Conservation (phyloP, 306 rosid genomes). For the Castanea mollissima region DNA sequence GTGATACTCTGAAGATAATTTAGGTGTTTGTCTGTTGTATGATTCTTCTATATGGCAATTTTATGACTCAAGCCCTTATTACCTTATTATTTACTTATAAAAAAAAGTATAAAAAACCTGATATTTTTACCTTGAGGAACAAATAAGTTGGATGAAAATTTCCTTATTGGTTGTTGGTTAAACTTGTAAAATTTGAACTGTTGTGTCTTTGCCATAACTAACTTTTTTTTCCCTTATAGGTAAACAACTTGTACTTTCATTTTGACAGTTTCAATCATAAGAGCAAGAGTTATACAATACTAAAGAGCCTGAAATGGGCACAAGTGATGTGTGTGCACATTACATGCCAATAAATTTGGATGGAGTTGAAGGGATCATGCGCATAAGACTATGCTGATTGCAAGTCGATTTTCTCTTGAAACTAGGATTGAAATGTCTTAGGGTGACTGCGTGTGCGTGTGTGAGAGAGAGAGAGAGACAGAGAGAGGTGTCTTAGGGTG, state of each 20-base stretch:
- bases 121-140: neutral
- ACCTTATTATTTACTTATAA: too few species aligned
- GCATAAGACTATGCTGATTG: neutral
- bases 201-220: neutral
- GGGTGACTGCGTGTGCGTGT: neutral
- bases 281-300: neutral
- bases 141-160: neutral
- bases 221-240: neutral
- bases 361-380: neutral
- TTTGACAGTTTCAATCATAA: neutral
- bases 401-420: neutral
- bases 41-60: neutral
- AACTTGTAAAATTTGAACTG: neutral
- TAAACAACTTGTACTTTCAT: neutral
- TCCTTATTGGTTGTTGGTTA: neutral
- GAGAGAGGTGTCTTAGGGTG: neutral
- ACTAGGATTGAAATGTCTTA: neutral
- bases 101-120: neutral
- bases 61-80: neutral
- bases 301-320: neutral
- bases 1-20: neutral
- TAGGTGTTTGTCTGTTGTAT: neutral
- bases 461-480: neutral
- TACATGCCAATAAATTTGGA: neutral
- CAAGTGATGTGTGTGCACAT: neutral